A percentile compares a stretch with the other conserved stretches of the same genome.
phyloP scores from a whole-genome alignment of 2,329 filamentous ascomycete genomes.

The Nemania abortiva region DNA sequence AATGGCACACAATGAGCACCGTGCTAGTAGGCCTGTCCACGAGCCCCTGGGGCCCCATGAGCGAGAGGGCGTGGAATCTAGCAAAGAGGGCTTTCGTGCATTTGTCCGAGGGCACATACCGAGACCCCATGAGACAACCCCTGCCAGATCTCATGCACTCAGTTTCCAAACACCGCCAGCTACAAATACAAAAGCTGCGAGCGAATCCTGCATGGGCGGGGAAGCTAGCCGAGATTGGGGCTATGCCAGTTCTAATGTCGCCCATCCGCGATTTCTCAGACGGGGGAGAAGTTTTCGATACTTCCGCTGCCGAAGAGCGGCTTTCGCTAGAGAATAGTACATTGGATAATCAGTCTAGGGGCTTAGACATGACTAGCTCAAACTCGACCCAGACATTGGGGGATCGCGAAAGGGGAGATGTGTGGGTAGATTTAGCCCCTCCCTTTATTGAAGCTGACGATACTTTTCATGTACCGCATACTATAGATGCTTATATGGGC shows the following conservation, averaged over 20 bases:
- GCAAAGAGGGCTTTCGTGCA: constrained; percentile 28
- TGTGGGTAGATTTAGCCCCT: constrained; percentile 10
- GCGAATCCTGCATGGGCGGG: not conserved
- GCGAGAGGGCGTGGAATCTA: constrained; percentile 21
- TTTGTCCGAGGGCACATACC: constrained; percentile 20
- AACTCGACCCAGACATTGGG: not conserved
- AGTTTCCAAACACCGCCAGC: constrained; percentile 19
- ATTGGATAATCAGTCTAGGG: not conserved
- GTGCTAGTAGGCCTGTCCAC: constrained; percentile 22
- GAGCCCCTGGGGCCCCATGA: constrained; percentile 21
- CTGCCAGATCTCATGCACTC: constrained; percentile 23
- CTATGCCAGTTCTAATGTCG: not conserved
- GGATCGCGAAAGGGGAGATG: constrained; percentile 5
- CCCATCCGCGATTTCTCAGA: constrained; percentile 24
- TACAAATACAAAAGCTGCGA: constrained; percentile 13
- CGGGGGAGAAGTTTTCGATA: constrained; percentile 22
- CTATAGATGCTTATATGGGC: not conserved
- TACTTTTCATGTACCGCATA: not conserved
- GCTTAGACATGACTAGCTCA: not conserved
- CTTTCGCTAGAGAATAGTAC: constrained; percentile 4
- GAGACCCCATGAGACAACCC: constrained; percentile 26
- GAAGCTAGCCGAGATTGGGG: not conserved
- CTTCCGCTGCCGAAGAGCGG: constrained; percentile 11
- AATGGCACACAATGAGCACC: constrained; percentile 32
- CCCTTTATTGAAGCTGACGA: constrained; percentile 7